A percentile compares a stretch with the other conserved stretches of the same genome.
Evolutionary conservation across 2,329 filamentous ascomycete genomes (phyloP).

Genomic region (Ophiocordyceps australis): DNA sequence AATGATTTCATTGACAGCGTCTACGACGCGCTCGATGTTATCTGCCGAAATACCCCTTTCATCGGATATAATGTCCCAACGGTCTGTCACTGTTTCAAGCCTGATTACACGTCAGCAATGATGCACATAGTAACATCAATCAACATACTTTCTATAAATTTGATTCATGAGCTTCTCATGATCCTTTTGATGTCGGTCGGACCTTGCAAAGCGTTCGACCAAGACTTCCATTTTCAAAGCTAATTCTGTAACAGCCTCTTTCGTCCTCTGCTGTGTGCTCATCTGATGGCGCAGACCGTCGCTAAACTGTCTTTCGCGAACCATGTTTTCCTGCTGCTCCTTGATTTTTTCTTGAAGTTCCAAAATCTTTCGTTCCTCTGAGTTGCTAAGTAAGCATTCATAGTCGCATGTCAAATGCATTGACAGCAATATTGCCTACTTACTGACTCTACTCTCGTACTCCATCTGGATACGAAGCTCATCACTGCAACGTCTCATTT

Average conservation of each 20-base stretch:
- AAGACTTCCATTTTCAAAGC: slow-evolving; percentile 7
- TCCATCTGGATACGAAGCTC: slow-evolving; percentile 8
- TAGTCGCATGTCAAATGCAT: too few species aligned
- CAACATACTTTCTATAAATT: slow-evolving; percentile 7
- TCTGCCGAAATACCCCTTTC: too few species aligned
- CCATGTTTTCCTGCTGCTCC: slow-evolving; percentile 5
- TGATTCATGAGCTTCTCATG: slow-evolving; percentile 1
- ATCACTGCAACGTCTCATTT: slow-evolving; percentile 12
- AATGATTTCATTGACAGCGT: too few species aligned
- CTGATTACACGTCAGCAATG: too few species aligned
- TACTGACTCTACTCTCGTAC: slow-evolving; percentile 8
- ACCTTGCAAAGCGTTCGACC: slow-evolving; percentile 2
- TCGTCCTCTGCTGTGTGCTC: slow-evolving; percentile 3
- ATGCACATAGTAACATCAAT: too few species aligned
- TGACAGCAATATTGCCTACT: too few species aligned
- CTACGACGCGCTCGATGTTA: too few species aligned
- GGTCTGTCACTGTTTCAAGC: too few species aligned
- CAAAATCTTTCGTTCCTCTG: slow-evolving; percentile 9
- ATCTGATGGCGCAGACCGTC: slow-evolving; percentile 3
- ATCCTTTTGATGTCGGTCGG: background rate
- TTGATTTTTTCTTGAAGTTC: slow-evolving; percentile 6
- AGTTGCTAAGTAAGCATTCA: background rate
- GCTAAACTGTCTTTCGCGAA: slow-evolving; percentile 1
- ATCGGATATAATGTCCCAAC: too few species aligned
- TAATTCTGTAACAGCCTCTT: slow-evolving; percentile 3